A percentile compares a stretch with the other conserved stretches of the same genome.
phyloP scores from a whole-genome alignment of 2,329 filamentous ascomycete genomes.

The Colletotrichum spaethianum region DNA sequence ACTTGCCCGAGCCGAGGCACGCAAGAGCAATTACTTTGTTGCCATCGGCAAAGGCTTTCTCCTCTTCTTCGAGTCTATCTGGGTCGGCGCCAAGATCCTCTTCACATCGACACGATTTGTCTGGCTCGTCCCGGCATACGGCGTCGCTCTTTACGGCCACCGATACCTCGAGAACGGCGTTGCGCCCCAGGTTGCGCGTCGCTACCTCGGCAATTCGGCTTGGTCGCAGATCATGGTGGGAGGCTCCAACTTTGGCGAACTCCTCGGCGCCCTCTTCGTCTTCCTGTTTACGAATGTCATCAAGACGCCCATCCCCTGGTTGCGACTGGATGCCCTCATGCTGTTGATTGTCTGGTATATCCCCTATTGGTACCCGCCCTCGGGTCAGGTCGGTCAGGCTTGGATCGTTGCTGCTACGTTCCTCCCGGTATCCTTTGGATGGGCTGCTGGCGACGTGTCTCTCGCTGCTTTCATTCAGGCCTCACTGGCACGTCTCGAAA shows the following conservation, averaged over 20 bases:
- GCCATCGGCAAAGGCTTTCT: conserved; percentile 23
- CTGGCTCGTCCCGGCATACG: conserved; percentile 65
- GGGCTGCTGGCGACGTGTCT: conserved; percentile 66
- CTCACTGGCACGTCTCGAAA: conserved; percentile 60
- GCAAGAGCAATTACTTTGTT: conserved; percentile 24
- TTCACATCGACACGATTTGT: conserved; percentile 62
- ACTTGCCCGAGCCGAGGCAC: conserved; percentile 43
- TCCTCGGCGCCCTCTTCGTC: conserved; percentile 62
- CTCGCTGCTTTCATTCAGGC: conserved; percentile 66
- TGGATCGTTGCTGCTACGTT: conserved; percentile 52
- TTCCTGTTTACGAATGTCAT: conserved; percentile 64
- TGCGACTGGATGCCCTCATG: conserved; percentile 61
- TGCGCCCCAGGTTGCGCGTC: conserved; percentile 59
- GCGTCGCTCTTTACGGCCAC: conserved; percentile 64
- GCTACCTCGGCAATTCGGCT: conserved; percentile 62
- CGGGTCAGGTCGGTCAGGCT: conserved; percentile 57
- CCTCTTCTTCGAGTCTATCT: conserved; percentile 56
- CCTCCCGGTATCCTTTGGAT: conserved; percentile 63
- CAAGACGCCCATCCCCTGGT: conserved; percentile 65
- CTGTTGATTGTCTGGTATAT: conserved; percentile 64
- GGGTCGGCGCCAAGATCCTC: conserved; percentile 61
- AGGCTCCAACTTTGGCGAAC: conserved; percentile 65
- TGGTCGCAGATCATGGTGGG: conserved; percentile 66
- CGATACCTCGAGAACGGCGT: conserved; percentile 65
- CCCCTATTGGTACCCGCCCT: conserved; percentile 59